These are phyloP conservation scores for Sporisorium reilianum DNA, from an alignment of 1,284 basidiomycete species.

Conservation along the genomic window DNA sequence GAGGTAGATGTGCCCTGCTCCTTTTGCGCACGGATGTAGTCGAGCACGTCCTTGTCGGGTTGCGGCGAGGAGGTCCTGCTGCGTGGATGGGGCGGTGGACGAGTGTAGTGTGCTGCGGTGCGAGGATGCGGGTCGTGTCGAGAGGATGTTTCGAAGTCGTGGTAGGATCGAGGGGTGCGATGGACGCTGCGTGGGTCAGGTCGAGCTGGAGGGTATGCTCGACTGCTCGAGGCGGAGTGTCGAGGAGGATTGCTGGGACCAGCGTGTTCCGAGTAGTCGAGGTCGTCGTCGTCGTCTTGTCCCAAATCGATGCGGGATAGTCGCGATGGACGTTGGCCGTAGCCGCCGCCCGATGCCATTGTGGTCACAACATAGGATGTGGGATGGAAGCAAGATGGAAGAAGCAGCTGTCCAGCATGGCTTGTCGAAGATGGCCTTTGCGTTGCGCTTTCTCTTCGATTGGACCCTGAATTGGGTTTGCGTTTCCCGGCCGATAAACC, in stretches of 20 bases:
- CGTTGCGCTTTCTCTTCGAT: not conserved
- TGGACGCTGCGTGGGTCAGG: conserved; percentile 4
- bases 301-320: conserved; percentile 24
- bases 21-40: conserved; percentile 38
- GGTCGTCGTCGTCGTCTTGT: conserved; percentile 23
- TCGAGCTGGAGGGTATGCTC: conserved; percentile 2
- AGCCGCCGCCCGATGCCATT: conserved; percentile 10
- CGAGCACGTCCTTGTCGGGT: conserved; percentile 41
- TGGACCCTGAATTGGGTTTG: conserved; percentile 11
- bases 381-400: not conserved
- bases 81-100: not conserved
- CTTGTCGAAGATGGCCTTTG: conserved; percentile 12
- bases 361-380: no score
- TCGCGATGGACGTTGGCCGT: conserved; percentile 13
- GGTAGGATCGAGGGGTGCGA: not conserved
- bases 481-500: conserved; percentile 10
- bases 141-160: not conserved
- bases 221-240: conserved; percentile 11
- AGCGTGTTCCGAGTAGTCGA: conserved; percentile 38
- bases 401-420: no score
- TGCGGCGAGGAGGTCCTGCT: conserved; percentile 25
- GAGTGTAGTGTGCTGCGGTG: not conserved
- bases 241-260: conserved; percentile 31
- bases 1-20: conserved; percentile 7
- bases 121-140: not conserved